Evolutionary conservation across 768 basidiomycete species (phyloP).

Genomic region (Kwoniella sp.): DNA sequence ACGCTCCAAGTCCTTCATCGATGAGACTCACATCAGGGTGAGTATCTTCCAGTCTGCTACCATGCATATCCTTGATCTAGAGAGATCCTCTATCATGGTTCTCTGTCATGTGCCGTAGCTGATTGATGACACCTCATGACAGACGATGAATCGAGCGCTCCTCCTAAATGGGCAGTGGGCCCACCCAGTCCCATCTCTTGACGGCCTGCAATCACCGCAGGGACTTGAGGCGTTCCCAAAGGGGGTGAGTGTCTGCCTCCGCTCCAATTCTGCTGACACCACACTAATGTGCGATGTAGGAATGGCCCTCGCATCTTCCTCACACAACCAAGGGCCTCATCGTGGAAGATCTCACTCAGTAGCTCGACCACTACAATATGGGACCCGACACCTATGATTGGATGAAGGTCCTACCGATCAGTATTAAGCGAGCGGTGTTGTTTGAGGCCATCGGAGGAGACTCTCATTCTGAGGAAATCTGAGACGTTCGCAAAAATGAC

Average conservation of each 20-base stretch:
- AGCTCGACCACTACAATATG: conserved; percentile 7
- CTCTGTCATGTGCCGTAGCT: background rate
- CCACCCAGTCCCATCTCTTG: conserved; percentile 8
- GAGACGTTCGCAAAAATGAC: no score
- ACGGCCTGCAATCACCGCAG: background rate
- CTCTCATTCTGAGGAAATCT: background rate
- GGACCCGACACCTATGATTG: conserved; percentile 1
- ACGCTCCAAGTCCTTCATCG: background rate
- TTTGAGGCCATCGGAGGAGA: conserved; percentile 4
- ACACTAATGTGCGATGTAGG: background rate
- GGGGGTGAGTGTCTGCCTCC: conserved; percentile 2
- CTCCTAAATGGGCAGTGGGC: conserved; percentile 7
- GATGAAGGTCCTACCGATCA: background rate
- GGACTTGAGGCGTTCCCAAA: background rate
- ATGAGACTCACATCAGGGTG: conserved; percentile 6
- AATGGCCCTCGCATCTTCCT: conserved; percentile 1
- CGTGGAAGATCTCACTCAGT: background rate
- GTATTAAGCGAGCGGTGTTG: background rate
- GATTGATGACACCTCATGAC: background rate
- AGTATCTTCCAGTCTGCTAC: background rate
- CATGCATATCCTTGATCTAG: no score
- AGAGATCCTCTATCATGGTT: no score
- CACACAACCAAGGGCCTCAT: background rate
- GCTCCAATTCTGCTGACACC: no score
- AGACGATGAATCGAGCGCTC: conserved; percentile 5